Base-by-base conservation (phyloP, 768 basidiomycete species). In the Pisolithus microcarpus region DNA sequence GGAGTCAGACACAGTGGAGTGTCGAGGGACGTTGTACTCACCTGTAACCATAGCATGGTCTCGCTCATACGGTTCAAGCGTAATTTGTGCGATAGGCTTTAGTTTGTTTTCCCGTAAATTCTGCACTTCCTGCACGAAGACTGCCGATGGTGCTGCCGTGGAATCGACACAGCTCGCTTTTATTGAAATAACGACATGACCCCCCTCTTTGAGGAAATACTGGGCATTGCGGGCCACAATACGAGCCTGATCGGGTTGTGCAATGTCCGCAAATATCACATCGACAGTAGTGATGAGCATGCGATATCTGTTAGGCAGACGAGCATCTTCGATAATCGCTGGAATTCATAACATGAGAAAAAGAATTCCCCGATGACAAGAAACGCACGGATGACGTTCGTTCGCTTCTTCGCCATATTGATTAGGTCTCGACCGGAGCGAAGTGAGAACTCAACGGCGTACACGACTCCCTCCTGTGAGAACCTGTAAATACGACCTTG, bases 141-240 rank as follows among this genome's bases (percentile, higher is more conserved):
- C 85, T 23, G 82, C 84, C 56, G 91, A 90, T 9, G 96, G 83
- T 2, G 91, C 82, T 3, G 79, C 80, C n/a, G 94, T 97, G 39
- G 92, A 97, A 70, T 99, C 96, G 67, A 99, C 87, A 76, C 96
- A 99, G 61, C 88, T 92, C 28, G 96, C 96, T 75, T 99, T 99
- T 80, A 99, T 96, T 49, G 95, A 98, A 56, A 99, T 92, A 60
- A 99, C 84, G 60, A 81, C 75, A 61, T 96, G 91, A 2, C 96
- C 96, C 28, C 80, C 81, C 67, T 94, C 86, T 70, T 95, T 97
- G 49, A 99, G 78, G 85, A 99, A 99, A 68, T 85, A 84, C 60
- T 96, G 84, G 0, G 95, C 91, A 69, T 99, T 98, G 68, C 84
- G 79, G 38, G 81, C 77, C 55, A 98, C 91, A 62, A 98, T 97